phyloP scores from a whole-genome alignment of 768 basidiomycete genomes.

The Auricularia cornea region DNA sequence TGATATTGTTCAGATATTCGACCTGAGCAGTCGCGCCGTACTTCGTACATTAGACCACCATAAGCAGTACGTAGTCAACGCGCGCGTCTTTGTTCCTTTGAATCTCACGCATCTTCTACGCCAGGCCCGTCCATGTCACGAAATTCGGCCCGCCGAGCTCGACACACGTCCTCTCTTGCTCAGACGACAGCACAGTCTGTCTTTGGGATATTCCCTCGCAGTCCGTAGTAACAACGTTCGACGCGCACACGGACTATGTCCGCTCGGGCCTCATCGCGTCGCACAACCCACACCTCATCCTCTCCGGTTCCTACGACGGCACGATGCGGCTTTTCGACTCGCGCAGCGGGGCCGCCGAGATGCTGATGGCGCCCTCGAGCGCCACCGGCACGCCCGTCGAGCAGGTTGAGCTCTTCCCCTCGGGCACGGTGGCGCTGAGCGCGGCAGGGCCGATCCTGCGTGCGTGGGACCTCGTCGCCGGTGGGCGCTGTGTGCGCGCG shows the following conservation, averaged over 20 bases:
- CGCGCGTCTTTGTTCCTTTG: not conserved
- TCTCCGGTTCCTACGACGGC: conserved; percentile 93
- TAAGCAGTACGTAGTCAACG: conserved; percentile 45
- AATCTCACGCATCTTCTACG: conserved; percentile 12
- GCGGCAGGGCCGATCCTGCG: conserved; percentile 88
- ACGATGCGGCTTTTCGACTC: conserved; percentile 84
- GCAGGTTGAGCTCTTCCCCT: conserved; percentile 86
- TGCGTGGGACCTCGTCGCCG: conserved; percentile 91
- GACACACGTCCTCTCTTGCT: conserved; percentile 85
- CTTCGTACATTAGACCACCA: conserved; percentile 87
- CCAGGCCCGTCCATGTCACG: conserved; percentile 77
- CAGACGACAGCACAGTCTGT: conserved; percentile 90
- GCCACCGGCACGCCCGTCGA: conserved; percentile 57
- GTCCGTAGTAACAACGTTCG: conserved; percentile 66
- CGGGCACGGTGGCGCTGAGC: conserved; percentile 77
- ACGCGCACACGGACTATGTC: conserved; percentile 90
- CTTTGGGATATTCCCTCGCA: conserved; percentile 95
- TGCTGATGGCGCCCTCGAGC: conserved; percentile 51
- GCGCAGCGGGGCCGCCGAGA: conserved; percentile 75
- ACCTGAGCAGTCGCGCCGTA: conserved; percentile 88
- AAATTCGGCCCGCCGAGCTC: conserved; percentile 79
- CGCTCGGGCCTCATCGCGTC: conserved; percentile 84
- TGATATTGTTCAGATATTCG: conserved; percentile 93
- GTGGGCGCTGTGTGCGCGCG: conserved; percentile 81
- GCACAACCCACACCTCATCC: conserved; percentile 70